A percentile compares a stretch with the other conserved stretches of the same genome.
Conservation (phyloP, 2,329 filamentous ascomycete species). For the Claviceps arundinis region DNA sequence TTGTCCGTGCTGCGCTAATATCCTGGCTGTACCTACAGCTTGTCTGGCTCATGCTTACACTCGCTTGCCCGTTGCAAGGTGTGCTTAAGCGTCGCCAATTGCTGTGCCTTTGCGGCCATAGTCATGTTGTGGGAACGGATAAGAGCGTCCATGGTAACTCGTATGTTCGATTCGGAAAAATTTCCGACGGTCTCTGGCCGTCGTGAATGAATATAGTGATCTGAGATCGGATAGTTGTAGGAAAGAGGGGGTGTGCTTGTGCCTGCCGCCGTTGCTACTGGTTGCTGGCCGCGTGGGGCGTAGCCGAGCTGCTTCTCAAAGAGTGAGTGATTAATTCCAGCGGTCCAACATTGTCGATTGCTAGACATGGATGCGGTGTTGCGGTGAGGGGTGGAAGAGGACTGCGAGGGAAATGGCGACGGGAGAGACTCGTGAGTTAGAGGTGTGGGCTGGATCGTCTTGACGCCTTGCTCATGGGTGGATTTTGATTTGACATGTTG, state of each 20-base stretch:
- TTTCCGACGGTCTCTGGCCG: background rate
- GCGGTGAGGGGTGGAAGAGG: background rate
- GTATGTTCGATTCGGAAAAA: conserved; percentile 1
- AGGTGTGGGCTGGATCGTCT: background rate
- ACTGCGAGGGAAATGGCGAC: background rate
- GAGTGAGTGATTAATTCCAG: background rate
- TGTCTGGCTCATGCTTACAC: background rate
- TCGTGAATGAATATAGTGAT: background rate
- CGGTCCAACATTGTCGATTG: background rate
- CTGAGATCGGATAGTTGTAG: background rate
- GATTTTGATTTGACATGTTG: background rate
- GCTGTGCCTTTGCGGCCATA: background rate
- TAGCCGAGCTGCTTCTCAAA: background rate
- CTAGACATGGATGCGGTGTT: background rate
- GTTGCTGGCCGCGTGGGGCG: background rate
- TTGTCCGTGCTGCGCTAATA: background rate
- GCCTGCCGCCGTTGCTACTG: background rate
- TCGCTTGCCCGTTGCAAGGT: background rate
- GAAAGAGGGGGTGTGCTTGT: background rate
- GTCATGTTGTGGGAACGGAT: background rate
- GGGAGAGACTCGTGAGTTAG: background rate
- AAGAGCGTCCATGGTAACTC: conserved; percentile 2
- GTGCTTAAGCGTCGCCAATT: background rate
- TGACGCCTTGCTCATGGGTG: background rate
- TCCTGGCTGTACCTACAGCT: too few species aligned